These are phyloP conservation scores for Heterobasidion occidentale DNA, from an alignment of 1,284 basidiomycete species.

Conservation along the genomic window DNA sequence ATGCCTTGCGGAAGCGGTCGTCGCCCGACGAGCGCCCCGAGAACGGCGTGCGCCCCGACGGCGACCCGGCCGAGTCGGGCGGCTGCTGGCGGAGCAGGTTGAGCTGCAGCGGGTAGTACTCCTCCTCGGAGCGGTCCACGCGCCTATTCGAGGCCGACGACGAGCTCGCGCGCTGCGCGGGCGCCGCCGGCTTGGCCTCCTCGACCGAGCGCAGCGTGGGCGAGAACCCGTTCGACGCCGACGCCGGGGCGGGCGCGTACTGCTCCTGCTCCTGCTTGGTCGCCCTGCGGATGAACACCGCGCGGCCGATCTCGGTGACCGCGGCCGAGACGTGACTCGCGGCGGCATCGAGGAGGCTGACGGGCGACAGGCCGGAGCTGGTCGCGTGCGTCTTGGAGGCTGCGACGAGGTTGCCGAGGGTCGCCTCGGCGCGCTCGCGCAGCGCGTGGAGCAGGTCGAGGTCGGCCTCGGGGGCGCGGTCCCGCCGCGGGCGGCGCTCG, in stretches of 20 bases:
- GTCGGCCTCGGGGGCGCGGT: conserved; percentile 55
- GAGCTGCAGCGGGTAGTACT: too few relatives aligned
- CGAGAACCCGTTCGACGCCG: conserved; percentile 36
- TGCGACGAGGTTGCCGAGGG: conserved; percentile 85
- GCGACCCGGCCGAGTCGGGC: not conserved
- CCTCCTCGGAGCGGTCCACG: not conserved
- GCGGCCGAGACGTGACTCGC: conserved; percentile 90
- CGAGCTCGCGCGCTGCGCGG: conserved; percentile 25
- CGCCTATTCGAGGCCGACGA: conserved; percentile 6
- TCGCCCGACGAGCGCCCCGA: conserved; percentile 14
- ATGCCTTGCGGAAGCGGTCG: conserved; percentile 24
- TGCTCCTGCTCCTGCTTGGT: conserved; percentile 64
- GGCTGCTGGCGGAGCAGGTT: not conserved
- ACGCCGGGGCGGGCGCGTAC: conserved; percentile 29
- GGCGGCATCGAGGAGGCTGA: conserved; percentile 92
- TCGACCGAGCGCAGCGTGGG: conserved; percentile 50
- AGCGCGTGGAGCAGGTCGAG: conserved; percentile 61
- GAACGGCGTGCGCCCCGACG: conserved; percentile 12
- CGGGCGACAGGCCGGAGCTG: conserved; percentile 89
- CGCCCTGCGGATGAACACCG: conserved; percentile 71
- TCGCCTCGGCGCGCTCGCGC: conserved; percentile 81
- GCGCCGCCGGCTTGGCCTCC: conserved; percentile 28
- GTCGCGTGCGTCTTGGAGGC: conserved; percentile 93
- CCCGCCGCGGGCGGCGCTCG: conserved; percentile 59
- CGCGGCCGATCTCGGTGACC: conserved; percentile 83